phyloP scores from a whole-genome alignment of 192 early-diverging fungal genomes.

The Coemansia sp. region DNA sequence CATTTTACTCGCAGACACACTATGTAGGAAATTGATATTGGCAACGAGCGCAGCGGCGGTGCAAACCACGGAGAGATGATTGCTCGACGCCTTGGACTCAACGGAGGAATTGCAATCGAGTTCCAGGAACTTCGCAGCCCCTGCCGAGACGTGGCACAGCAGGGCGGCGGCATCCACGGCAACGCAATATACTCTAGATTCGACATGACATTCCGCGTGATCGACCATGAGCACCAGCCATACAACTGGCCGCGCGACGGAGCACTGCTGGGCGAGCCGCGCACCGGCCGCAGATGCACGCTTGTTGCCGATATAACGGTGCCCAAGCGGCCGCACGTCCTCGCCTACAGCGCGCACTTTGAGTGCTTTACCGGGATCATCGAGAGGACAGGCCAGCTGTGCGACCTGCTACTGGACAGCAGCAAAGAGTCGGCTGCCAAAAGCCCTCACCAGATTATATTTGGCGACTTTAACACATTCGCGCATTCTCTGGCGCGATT shows the following conservation, averaged over 20 bases:
- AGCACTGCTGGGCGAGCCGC: conserved; percentile 63
- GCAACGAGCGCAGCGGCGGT: conserved; percentile 67
- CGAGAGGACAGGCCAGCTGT: conserved; percentile 68
- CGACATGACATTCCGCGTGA: conserved; percentile 62
- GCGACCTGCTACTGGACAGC: conserved; percentile 71
- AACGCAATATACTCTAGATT: conserved; percentile 74
- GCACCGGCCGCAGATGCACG: conserved; percentile 63
- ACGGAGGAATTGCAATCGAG: conserved; percentile 72
- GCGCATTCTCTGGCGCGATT: conserved; percentile 75
- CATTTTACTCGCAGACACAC: neutral
- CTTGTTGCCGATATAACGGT: conserved; percentile 62
- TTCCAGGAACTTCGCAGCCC: conserved; percentile 73
- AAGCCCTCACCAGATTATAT: conserved; percentile 70
- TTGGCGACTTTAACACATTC: conserved; percentile 81
- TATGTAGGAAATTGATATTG: conserved; percentile 69
- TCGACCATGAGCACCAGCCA: conserved; percentile 70
- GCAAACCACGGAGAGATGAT: conserved; percentile 66
- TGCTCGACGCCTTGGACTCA: conserved; percentile 60
- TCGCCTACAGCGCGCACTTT: conserved; percentile 76
- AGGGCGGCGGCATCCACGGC: conserved; percentile 80
- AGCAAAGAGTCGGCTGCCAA: conserved; percentile 13
- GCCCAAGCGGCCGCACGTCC: conserved; percentile 57
- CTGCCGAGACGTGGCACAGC: conserved; percentile 57
- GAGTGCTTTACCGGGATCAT: conserved; percentile 75
- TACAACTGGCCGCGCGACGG: conserved; percentile 74